Percentiles rank a stretch among this genome's conserved stretches.
Evolutionary conservation across 768 basidiomycete species (phyloP).

Genomic region (Mycena latifolia): DNA sequence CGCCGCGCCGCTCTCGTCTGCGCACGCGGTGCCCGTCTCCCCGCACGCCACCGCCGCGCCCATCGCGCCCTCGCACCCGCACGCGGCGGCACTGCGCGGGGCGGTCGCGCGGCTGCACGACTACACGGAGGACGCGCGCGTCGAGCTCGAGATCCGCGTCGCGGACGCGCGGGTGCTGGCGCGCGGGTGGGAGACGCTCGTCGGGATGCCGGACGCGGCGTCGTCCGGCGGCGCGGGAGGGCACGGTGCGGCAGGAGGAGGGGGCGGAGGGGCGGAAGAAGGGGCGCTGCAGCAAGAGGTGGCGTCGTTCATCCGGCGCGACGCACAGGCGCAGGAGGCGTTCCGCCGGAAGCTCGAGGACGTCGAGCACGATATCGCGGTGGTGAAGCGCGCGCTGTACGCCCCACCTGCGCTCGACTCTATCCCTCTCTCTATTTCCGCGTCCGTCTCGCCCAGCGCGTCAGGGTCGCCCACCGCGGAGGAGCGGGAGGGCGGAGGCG

Average conservation of each 20-base stretch:
- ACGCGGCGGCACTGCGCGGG: slow-evolving; percentile 54
- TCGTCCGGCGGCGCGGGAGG: too few relatives aligned
- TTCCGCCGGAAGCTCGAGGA: slow-evolving; percentile 77
- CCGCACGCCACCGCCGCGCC: too few relatives aligned
- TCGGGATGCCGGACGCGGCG: slow-evolving; percentile 54
- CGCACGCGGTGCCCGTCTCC: too few relatives aligned
- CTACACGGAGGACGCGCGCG: slow-evolving; percentile 82
- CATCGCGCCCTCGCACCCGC: slow-evolving; percentile 17
- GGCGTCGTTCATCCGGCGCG: slow-evolving; percentile 48
- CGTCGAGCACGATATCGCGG: slow-evolving; percentile 81
- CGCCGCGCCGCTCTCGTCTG: slow-evolving; percentile 28
- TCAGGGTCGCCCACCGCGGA: not conserved
- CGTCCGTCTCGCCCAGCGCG: too few relatives aligned
- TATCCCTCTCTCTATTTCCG: not conserved
- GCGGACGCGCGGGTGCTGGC: slow-evolving; percentile 78
- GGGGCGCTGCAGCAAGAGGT: slow-evolving; percentile 44
- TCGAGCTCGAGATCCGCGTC: slow-evolving; percentile 84
- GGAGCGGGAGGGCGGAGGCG: slow-evolving; percentile 36
- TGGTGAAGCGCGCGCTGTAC: slow-evolving; percentile 61
- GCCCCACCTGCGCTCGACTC: slow-evolving; percentile 27
- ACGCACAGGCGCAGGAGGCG: slow-evolving; percentile 57
- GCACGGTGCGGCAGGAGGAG: not conserved
- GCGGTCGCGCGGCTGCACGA: slow-evolving; percentile 77
- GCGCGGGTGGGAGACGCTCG: slow-evolving; percentile 77
- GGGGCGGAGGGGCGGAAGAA: slow-evolving; percentile 13